These are phyloP conservation scores for Zea luxurians DNA, from an alignment of 176 grass and related monocot species.

Conservation along the genomic window DNA sequence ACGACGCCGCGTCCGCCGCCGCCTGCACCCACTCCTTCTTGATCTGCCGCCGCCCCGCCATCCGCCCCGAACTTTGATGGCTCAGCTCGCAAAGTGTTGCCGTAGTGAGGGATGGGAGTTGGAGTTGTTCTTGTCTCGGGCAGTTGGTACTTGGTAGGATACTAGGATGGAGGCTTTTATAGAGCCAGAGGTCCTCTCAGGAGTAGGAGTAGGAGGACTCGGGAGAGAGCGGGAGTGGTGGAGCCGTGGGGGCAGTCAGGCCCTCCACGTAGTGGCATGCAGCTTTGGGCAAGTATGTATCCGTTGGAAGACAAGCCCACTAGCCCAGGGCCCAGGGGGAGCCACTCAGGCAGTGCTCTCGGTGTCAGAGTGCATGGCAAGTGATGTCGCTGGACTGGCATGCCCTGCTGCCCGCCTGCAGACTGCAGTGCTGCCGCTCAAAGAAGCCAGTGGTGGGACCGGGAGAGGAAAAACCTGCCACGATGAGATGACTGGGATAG, in stretches of 20 bases:
- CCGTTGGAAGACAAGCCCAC: slow-evolving; percentile 44
- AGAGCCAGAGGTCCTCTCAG: background rate
- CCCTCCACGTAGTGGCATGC: background rate
- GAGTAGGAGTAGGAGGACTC: too few relatives aligned
- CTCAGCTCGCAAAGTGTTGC: background rate
- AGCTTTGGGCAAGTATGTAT: slow-evolving; percentile 38
- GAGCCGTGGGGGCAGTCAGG: background rate
- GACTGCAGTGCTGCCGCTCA: background rate
- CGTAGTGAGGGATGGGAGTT: background rate
- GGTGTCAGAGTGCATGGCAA: background rate
- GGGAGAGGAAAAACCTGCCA: background rate
- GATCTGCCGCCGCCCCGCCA: slow-evolving; percentile 28
- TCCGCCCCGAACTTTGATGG: background rate
- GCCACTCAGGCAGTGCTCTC: too few relatives aligned
- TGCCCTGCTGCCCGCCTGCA: background rate
- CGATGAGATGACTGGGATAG: background rate
- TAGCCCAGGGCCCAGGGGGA: too few relatives aligned
- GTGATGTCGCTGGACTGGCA: background rate
- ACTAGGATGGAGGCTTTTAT: background rate
- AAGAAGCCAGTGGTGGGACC: background rate
- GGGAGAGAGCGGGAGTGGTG: too few relatives aligned
- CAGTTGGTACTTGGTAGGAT: background rate
- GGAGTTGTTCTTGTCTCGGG: background rate
- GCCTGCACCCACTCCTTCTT: background rate
- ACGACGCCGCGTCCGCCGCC: slow-evolving; percentile 62